phyloP scores from a whole-genome alignment of 1,139 yeast species.

The Neolecta irregularis region DNA sequence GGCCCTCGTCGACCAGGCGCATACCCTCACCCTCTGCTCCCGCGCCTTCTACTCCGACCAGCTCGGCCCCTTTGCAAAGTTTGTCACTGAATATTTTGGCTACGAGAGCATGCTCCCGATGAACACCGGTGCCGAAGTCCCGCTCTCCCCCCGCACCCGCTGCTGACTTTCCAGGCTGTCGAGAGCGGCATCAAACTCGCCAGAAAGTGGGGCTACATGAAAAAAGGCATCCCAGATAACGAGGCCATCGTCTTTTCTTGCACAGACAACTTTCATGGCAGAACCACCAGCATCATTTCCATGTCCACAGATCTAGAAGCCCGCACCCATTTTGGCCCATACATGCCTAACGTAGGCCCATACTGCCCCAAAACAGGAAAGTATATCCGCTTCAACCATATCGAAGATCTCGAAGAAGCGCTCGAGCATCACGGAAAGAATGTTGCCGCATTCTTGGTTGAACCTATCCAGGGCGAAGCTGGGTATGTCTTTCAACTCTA shows the following conservation, averaged over 20 bases:
- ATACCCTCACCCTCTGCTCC: conserved; percentile 66
- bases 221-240: conserved; percentile 65
- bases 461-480: conserved; percentile 98
- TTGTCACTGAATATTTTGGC: conserved; percentile 71
- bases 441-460: conserved; percentile 80
- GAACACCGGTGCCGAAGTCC: conserved; percentile 93
- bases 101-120: conserved; percentile 91
- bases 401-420: conserved; percentile 77
- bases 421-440: conserved; percentile 74
- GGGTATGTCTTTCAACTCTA: conserved; percentile 88
- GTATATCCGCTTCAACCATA: conserved; percentile 56
- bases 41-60: conserved; percentile 87
- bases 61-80: conserved; percentile 78
- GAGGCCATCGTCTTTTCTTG: conserved; percentile 85
- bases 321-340: conserved; percentile 79
- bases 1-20: conserved; percentile 81
- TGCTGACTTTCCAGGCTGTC: too few species aligned
- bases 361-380: conserved; percentile 41
- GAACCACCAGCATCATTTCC: conserved; percentile 88
- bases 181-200: conserved; percentile 90
- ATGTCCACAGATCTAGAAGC: conserved; percentile 96
- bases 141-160: too few species aligned
- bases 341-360: conserved; percentile 70
- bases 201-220: conserved; percentile 90
- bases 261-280: conserved; percentile 83